Evolutionary conservation across 331 rosid species (phyloP).

Genomic region (Quercus phellos): DNA sequence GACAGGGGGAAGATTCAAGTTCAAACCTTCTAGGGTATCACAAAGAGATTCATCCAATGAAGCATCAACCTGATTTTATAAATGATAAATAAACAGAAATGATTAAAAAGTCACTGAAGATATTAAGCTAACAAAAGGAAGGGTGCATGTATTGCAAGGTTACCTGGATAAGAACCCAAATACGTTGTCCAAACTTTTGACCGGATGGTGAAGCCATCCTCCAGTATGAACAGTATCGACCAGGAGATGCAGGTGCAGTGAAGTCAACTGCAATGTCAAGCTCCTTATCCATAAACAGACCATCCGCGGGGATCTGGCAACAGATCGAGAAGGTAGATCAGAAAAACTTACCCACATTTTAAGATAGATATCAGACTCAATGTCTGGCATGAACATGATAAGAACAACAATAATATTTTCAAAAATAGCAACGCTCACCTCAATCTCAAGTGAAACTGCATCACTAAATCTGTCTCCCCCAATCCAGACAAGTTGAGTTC

Average conservation of each 20-base stretch:
- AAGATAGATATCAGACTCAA: background rate
- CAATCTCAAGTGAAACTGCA: conserved; percentile 39
- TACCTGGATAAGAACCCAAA: conserved; percentile 91
- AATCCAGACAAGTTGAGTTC: conserved; percentile 70
- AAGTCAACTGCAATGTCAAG: conserved; percentile 83
- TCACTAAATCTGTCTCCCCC: conserved; percentile 61
- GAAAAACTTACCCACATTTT: background rate
- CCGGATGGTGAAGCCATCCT: conserved; percentile 69
- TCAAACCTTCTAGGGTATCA: conserved; percentile 44
- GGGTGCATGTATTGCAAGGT: background rate
- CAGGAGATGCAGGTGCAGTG: conserved; percentile 61
- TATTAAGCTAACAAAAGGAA: background rate
- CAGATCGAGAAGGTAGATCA: background rate
- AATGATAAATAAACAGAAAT: background rate
- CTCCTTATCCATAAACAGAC: conserved; percentile 47
- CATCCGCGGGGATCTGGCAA: conserved; percentile 50
- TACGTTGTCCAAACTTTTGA: conserved; percentile 79
- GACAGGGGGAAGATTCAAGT: conserved; percentile 57
- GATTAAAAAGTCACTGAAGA: conserved; percentile 1
- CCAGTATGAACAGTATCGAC: conserved; percentile 83
- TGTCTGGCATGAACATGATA: background rate
- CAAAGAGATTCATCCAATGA: conserved; percentile 40
- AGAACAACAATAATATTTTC: background rate
- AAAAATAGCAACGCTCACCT: conserved; percentile 41
- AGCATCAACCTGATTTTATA: conserved; percentile 61